These are phyloP conservation scores for Lachancea meyersii DNA, from an alignment of 805 yeast genomes.

Conservation along the genomic window DNA sequence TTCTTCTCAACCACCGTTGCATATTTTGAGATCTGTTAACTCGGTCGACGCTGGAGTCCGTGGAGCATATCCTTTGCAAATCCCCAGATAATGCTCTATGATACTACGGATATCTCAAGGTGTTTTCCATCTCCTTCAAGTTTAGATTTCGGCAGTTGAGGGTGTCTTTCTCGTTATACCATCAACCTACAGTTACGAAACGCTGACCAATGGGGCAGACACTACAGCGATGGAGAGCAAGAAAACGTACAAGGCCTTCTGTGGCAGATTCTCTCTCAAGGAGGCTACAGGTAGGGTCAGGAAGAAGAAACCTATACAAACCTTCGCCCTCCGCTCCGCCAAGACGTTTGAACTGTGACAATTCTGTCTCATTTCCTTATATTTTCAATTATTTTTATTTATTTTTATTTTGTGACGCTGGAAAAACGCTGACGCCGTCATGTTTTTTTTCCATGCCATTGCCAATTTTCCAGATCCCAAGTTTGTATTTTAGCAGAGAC, in stretches of 20 bases:
- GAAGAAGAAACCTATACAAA: slow-evolving; percentile 10
- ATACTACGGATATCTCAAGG: neutral
- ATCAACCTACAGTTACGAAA: slow-evolving; percentile 11
- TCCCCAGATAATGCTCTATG: neutral
- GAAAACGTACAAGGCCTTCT: slow-evolving; percentile 11
- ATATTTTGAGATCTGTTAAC: neutral
- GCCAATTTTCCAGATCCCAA: no score
- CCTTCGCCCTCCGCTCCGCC: slow-evolving; percentile 6
- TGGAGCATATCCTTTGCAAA: neutral
- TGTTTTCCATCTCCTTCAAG: neutral
- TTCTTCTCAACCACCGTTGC: slow-evolving; percentile 1
- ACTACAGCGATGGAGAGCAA: slow-evolving; percentile 11
- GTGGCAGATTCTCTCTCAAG: slow-evolving; percentile 11
- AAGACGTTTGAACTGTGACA: no score
- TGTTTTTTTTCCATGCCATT: no score
- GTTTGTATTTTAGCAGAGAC: no score
- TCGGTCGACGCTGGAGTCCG: neutral
- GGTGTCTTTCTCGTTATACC: slow-evolving; percentile 5
- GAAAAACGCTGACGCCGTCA: no score
- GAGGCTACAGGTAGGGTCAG: slow-evolving; percentile 10
- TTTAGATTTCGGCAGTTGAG: slow-evolving; percentile 6
- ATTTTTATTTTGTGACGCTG: neutral
- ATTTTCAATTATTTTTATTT: neutral
- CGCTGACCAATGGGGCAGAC: slow-evolving; percentile 11
- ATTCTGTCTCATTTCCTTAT: neutral